Evolutionary conservation across 139 green algal species (phyloP).

Genomic region (Tetradesmus lagerheimii): DNA sequence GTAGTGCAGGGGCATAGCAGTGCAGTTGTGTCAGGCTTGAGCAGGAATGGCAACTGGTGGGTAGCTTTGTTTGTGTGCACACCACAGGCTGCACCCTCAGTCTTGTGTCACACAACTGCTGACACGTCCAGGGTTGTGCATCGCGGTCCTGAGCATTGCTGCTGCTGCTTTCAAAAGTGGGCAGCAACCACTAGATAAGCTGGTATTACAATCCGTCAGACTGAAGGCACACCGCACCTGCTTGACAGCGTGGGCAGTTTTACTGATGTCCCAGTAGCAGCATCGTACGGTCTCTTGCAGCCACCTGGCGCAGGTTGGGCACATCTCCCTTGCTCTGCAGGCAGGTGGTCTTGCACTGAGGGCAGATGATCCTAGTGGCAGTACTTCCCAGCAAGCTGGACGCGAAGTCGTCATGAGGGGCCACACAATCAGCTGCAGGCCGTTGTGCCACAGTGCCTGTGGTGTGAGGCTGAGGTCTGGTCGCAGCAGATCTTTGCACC

Average conservation of each 20-base stretch:
- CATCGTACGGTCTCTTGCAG: background rate
- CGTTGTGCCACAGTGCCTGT: background rate
- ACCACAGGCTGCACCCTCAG: no score
- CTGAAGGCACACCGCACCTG: background rate
- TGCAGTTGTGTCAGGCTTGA: background rate
- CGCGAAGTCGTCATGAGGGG: background rate
- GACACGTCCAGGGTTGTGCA: no score
- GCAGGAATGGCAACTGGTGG: no score
- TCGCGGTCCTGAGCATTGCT: background rate
- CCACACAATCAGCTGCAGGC: background rate
- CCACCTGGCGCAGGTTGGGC: background rate
- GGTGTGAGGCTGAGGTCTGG: background rate
- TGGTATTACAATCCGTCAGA: background rate
- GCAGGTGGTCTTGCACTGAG: background rate
- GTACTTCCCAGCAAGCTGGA: background rate
- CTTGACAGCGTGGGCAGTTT: background rate
- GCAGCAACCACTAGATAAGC: background rate
- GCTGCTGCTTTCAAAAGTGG: background rate
- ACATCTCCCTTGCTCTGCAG: background rate
- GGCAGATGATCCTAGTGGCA: background rate
- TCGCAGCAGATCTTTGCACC: background rate
- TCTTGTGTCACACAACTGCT: no score
- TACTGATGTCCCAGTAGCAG: background rate
- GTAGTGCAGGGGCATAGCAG: background rate
- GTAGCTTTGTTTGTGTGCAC: background rate